phyloP scores from a whole-genome alignment of 129 eudicot species.

The Centrapalus pauciflorus region DNA sequence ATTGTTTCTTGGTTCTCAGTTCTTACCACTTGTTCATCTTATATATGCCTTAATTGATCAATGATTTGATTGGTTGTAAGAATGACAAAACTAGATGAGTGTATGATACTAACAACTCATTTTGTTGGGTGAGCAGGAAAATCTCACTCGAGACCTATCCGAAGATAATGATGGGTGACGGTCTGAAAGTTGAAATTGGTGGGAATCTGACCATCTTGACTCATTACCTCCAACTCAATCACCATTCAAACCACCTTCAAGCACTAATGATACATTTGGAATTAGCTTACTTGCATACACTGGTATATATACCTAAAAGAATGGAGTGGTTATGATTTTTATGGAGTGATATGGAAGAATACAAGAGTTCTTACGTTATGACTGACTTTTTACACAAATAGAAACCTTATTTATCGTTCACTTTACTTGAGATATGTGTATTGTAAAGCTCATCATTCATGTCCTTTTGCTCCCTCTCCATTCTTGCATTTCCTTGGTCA shows the following conservation, averaged over 20 bases:
- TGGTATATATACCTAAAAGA: neutral
- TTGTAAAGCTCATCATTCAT: conserved; percentile 23
- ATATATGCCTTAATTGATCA: neutral
- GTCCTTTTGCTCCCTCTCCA: conserved; percentile 45
- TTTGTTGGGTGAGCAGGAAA: too few species aligned
- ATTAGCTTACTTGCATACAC: neutral
- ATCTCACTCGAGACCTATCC: too few species aligned
- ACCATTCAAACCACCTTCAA: too few species aligned
- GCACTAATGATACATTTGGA: neutral
- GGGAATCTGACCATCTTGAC: too few species aligned
- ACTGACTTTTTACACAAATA: neutral
- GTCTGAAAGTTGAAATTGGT: too few species aligned
- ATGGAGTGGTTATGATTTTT: neutral
- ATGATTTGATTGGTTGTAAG: too few species aligned
- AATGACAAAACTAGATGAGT: too few species aligned
- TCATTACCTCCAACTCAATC: too few species aligned
- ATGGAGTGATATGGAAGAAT: neutral
- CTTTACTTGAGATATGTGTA: neutral
- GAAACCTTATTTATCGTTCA: conserved; percentile 6
- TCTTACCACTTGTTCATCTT: too few species aligned
- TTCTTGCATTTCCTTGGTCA: conserved; percentile 23
- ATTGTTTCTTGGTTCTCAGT: neutral
- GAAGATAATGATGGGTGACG: too few species aligned
- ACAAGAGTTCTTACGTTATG: conserved; percentile 6
- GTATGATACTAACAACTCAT: too few species aligned